A percentile compares a stretch with the other conserved stretches of the same genome.
Conservation (phyloP, 176 grass and related monocot species). For the Eleusine coracana region DNA sequence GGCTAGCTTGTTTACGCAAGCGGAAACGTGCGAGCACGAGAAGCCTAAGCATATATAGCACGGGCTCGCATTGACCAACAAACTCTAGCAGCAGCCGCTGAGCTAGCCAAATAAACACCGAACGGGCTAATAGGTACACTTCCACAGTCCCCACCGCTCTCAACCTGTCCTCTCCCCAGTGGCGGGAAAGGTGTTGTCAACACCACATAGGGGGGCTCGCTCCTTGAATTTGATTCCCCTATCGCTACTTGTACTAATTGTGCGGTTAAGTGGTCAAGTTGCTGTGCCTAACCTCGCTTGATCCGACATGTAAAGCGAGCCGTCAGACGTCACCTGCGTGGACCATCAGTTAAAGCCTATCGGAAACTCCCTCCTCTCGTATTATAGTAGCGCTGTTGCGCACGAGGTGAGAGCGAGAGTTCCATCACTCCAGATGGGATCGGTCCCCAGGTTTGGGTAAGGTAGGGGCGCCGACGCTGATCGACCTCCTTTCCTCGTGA, state of each 20-base stretch:
- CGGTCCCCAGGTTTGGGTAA: neutral
- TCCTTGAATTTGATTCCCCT: neutral
- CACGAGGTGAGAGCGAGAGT: neutral
- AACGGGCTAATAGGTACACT: neutral
- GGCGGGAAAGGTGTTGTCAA: neutral
- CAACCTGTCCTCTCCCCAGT: too few species aligned
- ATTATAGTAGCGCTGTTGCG: neutral
- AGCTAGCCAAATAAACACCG: neutral
- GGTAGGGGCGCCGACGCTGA: neutral
- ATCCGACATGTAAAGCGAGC: conserved; percentile 54
- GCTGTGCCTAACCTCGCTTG: conserved; percentile 42
- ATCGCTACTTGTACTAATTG: neutral
- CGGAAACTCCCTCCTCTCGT: too few species aligned
- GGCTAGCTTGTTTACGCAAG: neutral
- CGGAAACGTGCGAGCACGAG: neutral
- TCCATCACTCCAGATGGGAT: neutral
- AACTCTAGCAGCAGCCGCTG: neutral
- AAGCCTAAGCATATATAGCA: neutral
- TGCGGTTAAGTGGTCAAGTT: conserved; percentile 28
- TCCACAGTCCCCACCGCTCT: neutral
- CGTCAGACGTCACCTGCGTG: conserved; percentile 2
- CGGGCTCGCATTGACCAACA: neutral
- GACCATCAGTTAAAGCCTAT: neutral
- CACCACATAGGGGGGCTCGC: neutral
- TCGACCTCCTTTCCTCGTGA: neutral